Base-by-base conservation (phyloP, 495 filamentous ascomycete species). In the Parathielavia hyrcaniae region DNA sequence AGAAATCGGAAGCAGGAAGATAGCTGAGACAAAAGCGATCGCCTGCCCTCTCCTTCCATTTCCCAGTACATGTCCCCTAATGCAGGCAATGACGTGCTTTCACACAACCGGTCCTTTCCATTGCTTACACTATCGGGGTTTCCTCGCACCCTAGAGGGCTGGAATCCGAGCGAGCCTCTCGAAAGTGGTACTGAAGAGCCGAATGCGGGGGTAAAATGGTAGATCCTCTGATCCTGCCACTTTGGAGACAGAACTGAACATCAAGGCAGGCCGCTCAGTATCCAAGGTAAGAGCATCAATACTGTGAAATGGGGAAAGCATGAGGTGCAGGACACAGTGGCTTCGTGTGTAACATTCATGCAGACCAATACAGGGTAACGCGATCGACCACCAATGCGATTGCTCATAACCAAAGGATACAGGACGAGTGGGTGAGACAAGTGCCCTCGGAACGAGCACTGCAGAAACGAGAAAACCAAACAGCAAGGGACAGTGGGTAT, bases 401-500 rank as follows among this genome's bases (percentile, higher is more conserved):
- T 45, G 40, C 34, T 22, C n/a, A 22, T 54, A 35, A 20, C 26
- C 51, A 54, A 54, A 13, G 17, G 13, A 53, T 22, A 35, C 39
- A 45, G 40, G 16, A 38, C n/a, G 20, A 45, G 11, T 11, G 11
- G 40, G 26, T 35, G 9, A 22, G 47, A 38, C 23, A 20, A 46
- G 17, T 6, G 26, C 26, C 26, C 26, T 30, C 26, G 26, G 26
- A 48, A 13, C 43, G 32, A 43, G 0, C 20, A 30, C 43, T 40
- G 17, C 36, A 17, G 20, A 17, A 38, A 16, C n/a, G 50, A 40
- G 43, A 35, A 14, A 50, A 41, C 23, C 17, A 41, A 49, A 12
- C 30, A 47, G 26, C 14, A 47, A 50, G 49, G 38, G 35, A 40
- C 43, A 50, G 45, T 50, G 46, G 45, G 55, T 57, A 57, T 55